phyloP scores from a whole-genome alignment of 2,329 filamentous ascomycete species.

The Xylariaceae sp. region DNA sequence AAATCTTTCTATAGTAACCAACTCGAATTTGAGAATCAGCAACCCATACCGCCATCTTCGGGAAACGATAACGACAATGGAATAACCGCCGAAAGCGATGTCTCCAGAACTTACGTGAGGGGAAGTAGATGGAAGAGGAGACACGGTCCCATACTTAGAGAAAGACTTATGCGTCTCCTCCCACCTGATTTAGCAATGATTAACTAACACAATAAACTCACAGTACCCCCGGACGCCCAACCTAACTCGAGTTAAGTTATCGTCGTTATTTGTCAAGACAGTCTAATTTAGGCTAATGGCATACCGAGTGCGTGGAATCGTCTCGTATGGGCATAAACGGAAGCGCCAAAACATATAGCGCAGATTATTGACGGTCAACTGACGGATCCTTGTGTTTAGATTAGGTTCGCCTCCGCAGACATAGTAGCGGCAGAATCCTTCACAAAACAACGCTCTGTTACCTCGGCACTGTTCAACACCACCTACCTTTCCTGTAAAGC shows the following conservation, averaged over 20 bases:
- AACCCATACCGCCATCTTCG: slow-evolving; percentile 9
- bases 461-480: background rate
- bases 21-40: background rate
- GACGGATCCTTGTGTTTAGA: slow-evolving; percentile 3
- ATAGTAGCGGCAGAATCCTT: slow-evolving; percentile 19
- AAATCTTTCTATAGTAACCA: background rate
- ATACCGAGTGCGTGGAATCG: no score
- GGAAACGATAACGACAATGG: slow-evolving; percentile 13
- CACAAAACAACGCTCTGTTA: background rate
- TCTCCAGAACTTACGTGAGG: slow-evolving; percentile 11
- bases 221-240: slow-evolving; percentile 1
- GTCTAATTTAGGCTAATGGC: slow-evolving; percentile 9
- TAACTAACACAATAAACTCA: slow-evolving; percentile 1
- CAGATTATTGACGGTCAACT: background rate
- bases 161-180: slow-evolving; percentile 12
- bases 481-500: background rate
- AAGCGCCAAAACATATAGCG: background rate
- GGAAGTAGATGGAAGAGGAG: slow-evolving; percentile 12
- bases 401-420: slow-evolving; percentile 14
- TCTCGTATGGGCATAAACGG: no score
- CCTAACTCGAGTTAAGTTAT: slow-evolving; percentile 7
- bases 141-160: slow-evolving; percentile 9
- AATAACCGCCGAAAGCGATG: slow-evolving; percentile 8
- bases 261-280: slow-evolving; percentile 19
- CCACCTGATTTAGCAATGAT: slow-evolving; percentile 20